Percentiles rank a stretch among this genome's conserved stretches.
Evolutionary conservation across 2,329 filamentous ascomycete species (phyloP).

Genomic region (Diaporthe nobilis): DNA sequence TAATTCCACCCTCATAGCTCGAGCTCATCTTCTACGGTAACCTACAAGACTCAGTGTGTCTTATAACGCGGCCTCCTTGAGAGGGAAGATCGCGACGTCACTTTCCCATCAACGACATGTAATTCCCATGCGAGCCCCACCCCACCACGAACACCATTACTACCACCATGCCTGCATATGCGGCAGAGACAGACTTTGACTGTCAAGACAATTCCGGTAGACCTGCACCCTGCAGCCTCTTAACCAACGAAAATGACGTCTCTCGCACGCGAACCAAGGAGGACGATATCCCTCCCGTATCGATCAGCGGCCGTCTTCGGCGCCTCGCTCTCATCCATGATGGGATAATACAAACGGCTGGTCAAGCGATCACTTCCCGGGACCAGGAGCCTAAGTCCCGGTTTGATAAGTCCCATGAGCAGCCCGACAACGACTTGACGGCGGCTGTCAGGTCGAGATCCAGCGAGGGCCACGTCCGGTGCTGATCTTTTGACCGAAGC

Average conservation of each 20-base stretch:
- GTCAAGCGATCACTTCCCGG: not conserved
- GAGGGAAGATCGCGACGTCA: not conserved
- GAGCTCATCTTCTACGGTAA: not conserved
- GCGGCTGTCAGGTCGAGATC: not conserved
- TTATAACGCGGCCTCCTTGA: not conserved
- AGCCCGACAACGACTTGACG: not conserved
- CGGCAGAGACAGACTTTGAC: not conserved
- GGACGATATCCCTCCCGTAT: not conserved
- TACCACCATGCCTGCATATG: not conserved
- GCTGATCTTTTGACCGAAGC: not conserved
- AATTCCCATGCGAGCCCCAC: not conserved
- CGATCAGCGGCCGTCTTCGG: not conserved
- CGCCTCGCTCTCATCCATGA: not conserved
- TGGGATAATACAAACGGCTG: not conserved
- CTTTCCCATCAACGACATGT: not conserved
- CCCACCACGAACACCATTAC: not conserved
- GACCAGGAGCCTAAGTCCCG: not conserved
- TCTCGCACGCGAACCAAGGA: not conserved
- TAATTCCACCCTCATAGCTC: not conserved
- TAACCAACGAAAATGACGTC: not conserved
- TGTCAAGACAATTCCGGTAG: not conserved
- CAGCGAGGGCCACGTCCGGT: not conserved
- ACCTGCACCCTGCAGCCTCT: not conserved
- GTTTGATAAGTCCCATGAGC: not conserved
- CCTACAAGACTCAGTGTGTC: not conserved